Conservation (phyloP, 176 grass and related monocot species). For the Bromus sterilis region DNA sequence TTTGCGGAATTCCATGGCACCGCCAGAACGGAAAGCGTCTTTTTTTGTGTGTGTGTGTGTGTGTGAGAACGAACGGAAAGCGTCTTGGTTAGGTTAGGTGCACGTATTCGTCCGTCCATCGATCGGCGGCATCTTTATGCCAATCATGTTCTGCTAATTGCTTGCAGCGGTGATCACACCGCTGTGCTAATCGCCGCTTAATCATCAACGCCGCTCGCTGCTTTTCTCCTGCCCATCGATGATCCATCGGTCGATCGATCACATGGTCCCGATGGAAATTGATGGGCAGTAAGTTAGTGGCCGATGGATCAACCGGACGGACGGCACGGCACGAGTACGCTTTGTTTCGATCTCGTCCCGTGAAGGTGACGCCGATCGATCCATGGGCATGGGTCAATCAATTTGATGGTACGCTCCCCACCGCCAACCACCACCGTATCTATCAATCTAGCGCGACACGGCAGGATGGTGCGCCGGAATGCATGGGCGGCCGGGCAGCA, state of each 20-base stretch:
- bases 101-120: background rate
- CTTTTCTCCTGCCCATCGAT: background rate
- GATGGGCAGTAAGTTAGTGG: background rate
- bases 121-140: background rate
- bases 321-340: too few species aligned
- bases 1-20: conserved; percentile 2
- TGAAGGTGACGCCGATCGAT: background rate
- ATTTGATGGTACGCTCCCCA: background rate
- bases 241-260: background rate
- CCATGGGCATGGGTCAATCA: too few species aligned
- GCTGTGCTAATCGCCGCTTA: background rate
- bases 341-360: too few species aligned
- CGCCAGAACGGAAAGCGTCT: background rate
- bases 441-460: conserved; percentile 12
- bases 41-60: too few species aligned
- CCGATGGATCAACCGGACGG: too few species aligned
- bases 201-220: background rate
- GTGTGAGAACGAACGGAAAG: conserved; percentile 6
- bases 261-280: background rate
- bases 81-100: background rate
- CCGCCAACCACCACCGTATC: conserved; percentile 31
- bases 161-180: too few species aligned
- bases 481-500: background rate
- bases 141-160: background rate
- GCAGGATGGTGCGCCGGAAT: conserved; percentile 20